Evolutionary conservation across 139 green algal species (phyloP), one percentile per base, ranked within the genome.

Genomic region (Chlorella sp.): DNA sequence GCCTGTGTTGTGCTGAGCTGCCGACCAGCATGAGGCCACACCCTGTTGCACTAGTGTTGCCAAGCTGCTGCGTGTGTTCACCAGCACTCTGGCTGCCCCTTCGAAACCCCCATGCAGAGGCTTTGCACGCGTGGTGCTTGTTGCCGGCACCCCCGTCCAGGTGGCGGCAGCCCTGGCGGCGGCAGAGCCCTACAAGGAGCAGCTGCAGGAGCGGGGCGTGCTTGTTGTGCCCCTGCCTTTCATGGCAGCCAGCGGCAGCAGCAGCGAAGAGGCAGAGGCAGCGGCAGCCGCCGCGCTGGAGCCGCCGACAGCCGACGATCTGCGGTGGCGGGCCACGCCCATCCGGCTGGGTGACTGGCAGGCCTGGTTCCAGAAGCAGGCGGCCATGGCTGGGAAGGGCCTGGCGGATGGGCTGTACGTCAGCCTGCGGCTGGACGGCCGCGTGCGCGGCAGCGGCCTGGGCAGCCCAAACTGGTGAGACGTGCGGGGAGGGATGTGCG

Each of bases 341-440:
- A n/a, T 93, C 20, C 86, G 89, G 7, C 79, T 87, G 39, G 80
- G 84, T 7, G 82, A 88, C 0, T 96, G 93, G 93, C 51, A 51
- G 41, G n/a, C 62, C 2, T 94, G 94, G 94, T 96, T 97, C 72
- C 60, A 90, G 47, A 56, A 93, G 81, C 95, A 98, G 94, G 82
- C 94, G 74, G 41, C 74, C 51, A 60, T 91, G 64, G 81, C 89
- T 51, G 57, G 70, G 20, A 87, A 85, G 39, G 26, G 3, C 13
- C 47, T 82, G 38, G 78, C 80, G 0, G 18, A 34, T 3, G 91
- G 93, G 30, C 82, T 98, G 75, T 98, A 96, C 70, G 83, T 98
- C 23, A 89, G 91, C 13, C 86, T 98, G 68, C 86, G 95, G 20
- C 80, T 96, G 82, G 94, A 98, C 64, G 95, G 95, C 0, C 90